Percentiles rank a stretch among this genome's conserved stretches.
Conservation (phyloP, 495 filamentous ascomycete genomes). For the Trichoderma reesei region DNA sequence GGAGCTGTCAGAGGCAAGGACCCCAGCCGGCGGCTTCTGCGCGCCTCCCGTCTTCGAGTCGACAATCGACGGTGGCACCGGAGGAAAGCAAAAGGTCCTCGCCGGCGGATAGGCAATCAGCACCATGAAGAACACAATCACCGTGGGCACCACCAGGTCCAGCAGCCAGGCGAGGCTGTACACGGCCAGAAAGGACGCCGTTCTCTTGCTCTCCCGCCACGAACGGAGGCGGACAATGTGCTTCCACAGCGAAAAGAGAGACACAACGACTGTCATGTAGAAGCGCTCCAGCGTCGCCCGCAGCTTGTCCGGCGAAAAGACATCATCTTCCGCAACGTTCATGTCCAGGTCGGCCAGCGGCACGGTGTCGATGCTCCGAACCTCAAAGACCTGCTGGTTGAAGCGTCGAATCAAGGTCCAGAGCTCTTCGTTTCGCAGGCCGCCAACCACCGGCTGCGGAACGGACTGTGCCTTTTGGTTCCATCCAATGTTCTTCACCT, state of each 20-base stretch:
- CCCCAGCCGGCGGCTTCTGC: slow-evolving; percentile 58
- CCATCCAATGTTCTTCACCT: slow-evolving; percentile 66
- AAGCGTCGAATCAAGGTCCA: slow-evolving; percentile 76
- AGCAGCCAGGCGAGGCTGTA: slow-evolving; percentile 70
- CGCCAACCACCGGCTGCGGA: slow-evolving; percentile 55
- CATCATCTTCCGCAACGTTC: slow-evolving; percentile 69
- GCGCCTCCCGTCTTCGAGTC: slow-evolving; percentile 51
- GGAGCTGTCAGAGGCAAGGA: slow-evolving; percentile 67
- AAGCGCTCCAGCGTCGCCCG: slow-evolving; percentile 71
- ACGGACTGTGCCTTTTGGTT: slow-evolving; percentile 49
- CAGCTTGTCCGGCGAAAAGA: slow-evolving; percentile 81
- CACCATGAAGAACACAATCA: slow-evolving; percentile 47
- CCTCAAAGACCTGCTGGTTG: slow-evolving; percentile 46
- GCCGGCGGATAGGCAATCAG: slow-evolving; percentile 59
- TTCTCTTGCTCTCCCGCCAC: slow-evolving; percentile 66
- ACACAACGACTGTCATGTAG: slow-evolving; percentile 72
- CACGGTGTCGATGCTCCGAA: slow-evolving; percentile 8
- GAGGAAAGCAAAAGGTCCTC: slow-evolving; percentile 62
- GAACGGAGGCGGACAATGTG: slow-evolving; percentile 70
- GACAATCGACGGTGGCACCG: slow-evolving; percentile 57
- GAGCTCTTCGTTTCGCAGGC: slow-evolving; percentile 72
- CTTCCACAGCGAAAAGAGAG: slow-evolving; percentile 54
- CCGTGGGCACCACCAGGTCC: slow-evolving; percentile 58
- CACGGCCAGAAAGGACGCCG: slow-evolving; percentile 55
- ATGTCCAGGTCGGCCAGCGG: slow-evolving; percentile 58